Evolutionary conservation across 176 grass and related monocot genomes (phyloP).

Genomic region (Oryza glumipatula): DNA sequence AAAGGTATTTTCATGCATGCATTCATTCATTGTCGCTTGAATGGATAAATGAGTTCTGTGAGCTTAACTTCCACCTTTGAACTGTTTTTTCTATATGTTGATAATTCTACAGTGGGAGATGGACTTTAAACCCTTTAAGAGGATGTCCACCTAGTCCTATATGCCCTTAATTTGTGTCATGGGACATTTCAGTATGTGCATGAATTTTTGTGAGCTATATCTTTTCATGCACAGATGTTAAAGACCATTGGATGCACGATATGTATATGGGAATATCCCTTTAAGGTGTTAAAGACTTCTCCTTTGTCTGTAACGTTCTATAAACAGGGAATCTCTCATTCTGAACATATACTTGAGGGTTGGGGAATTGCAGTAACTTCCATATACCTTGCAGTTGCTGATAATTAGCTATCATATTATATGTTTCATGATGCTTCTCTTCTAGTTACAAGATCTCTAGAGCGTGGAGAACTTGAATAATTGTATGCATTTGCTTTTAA

Average conservation of each 20-base stretch:
- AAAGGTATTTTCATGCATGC: slow-evolving; percentile 63
- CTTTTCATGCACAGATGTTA: not conserved
- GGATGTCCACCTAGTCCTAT: not conserved
- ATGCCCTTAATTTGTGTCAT: not conserved
- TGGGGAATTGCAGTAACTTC: not conserved
- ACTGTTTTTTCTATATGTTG: slow-evolving; percentile 8
- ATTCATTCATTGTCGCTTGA: not conserved
- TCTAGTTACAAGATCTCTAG: not conserved
- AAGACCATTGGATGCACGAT: not conserved
- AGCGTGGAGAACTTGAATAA: not conserved
- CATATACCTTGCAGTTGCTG: slow-evolving; percentile 4
- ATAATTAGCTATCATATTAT: slow-evolving; percentile 16
- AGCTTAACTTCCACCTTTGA: not conserved
- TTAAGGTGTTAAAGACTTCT: not conserved
- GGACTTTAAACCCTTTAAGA: not conserved
- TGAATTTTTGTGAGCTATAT: not conserved
- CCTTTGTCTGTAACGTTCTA: not conserved
- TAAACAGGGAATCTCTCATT: not conserved
- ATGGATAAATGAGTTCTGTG: slow-evolving; percentile 18
- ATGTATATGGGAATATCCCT: not conserved
- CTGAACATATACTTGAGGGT: slow-evolving; percentile 8
- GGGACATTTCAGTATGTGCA: not conserved
- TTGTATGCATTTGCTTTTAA: slow-evolving; percentile 26
- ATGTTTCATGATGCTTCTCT: slow-evolving; percentile 2
- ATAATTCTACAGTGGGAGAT: not conserved